A percentile compares a stretch with the other conserved stretches of the same genome.
Evolutionary conservation across 139 green algal species (phyloP).

Genomic region (Haematococcus lacustris): DNA sequence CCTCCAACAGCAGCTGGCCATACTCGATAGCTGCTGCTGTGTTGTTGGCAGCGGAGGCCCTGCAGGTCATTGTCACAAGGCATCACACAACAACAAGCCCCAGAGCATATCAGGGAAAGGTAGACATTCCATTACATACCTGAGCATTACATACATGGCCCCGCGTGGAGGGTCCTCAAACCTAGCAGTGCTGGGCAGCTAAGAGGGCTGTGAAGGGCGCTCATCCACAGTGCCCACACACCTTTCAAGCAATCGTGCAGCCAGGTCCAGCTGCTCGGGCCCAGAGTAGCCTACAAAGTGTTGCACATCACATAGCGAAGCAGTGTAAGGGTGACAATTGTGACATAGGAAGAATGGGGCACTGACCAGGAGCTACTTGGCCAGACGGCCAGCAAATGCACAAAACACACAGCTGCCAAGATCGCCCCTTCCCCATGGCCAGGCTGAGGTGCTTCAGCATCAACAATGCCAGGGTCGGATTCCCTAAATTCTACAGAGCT

Average conservation of each 20-base stretch:
- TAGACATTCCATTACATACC: neutral
- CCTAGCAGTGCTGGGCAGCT: neutral
- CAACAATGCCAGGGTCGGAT: too few species aligned
- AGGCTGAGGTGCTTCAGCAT: too few species aligned
- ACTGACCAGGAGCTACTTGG: too few species aligned
- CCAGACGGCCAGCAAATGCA: too few species aligned
- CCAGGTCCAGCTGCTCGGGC: conserved; percentile 7
- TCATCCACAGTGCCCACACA: neutral
- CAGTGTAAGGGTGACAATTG: too few species aligned
- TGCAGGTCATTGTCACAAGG: neutral
- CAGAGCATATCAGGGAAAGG: neutral
- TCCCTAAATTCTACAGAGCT: too few species aligned
- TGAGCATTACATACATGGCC: neutral
- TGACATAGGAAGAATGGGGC: too few species aligned
- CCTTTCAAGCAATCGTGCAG: neutral
- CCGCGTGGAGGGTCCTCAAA: neutral
- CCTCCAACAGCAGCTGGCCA: conserved; percentile 17
- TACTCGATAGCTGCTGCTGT: conserved; percentile 16
- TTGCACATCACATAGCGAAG: too few species aligned
- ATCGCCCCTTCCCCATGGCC: too few species aligned
- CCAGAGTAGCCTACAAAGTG: conserved; percentile 8
- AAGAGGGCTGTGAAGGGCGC: neutral
- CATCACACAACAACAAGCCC: neutral
- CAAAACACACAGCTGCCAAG: too few species aligned
- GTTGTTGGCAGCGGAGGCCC: neutral